These are phyloP conservation scores for Fraxinus dipetala DNA, from an alignment of 305 asterid genomes.

Conservation along the genomic window DNA sequence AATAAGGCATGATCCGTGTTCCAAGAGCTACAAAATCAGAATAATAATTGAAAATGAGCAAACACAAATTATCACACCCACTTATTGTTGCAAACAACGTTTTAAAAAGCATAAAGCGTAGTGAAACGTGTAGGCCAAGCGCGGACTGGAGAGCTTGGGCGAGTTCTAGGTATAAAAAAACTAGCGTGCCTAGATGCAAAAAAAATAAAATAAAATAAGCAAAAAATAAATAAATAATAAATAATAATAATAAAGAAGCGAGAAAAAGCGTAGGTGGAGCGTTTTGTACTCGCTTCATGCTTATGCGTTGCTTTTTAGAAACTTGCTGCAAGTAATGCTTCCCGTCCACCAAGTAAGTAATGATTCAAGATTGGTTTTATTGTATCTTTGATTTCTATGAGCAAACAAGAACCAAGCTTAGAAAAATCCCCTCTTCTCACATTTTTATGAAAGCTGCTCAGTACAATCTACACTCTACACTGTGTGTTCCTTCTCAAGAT, in stretches of 20 bases:
- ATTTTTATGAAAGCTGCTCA: neutral
- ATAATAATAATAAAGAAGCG: no score
- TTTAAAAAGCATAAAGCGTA: no score
- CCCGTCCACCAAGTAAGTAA: neutral
- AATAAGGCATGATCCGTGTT: neutral
- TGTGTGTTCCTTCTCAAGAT: neutral
- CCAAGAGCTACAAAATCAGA: neutral
- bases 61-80: neutral
- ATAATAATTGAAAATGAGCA: neutral
- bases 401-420: neutral
- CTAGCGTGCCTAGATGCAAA: no score
- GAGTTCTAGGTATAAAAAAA: no score
- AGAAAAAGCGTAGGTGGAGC: no score
- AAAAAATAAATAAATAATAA: no score
- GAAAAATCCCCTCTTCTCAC: neutral
- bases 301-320: no score
- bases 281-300: no score
- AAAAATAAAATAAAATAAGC: no score
- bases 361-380: neutral
- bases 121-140: no score
- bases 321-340: no score
- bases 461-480: neutral
- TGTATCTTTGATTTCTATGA: neutral
- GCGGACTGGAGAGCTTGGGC: no score
- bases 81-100: neutral